phyloP scores from a whole-genome alignment of 2,329 filamentous ascomycete genomes.

The Nectriaceae sp. region DNA sequence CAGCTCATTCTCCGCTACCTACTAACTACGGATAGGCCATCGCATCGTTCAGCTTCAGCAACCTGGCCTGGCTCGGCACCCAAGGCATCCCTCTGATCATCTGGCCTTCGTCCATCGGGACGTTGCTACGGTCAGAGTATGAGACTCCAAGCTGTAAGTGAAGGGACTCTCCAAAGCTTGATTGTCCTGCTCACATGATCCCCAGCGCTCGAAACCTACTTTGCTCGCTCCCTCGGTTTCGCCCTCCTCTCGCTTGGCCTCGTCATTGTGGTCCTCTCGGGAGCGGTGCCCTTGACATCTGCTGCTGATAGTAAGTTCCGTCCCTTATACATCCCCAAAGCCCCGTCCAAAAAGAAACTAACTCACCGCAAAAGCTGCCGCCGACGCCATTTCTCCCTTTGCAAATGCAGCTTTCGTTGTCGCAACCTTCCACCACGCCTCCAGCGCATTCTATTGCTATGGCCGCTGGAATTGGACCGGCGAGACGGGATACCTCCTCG shows the following conservation, averaged over 20 bases:
- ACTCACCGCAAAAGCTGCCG: conserved; percentile 19
- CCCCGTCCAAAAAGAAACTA: conserved; percentile 6
- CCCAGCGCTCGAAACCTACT: conserved; percentile 65
- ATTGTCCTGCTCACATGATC: not conserved
- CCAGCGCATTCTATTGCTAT: conserved; percentile 68
- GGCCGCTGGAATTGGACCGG: conserved; percentile 60
- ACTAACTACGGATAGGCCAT: conserved; percentile 50
- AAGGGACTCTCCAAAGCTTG: not conserved
- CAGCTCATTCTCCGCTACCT: not conserved
- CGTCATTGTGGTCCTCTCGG: conserved; percentile 68
- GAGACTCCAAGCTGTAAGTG: conserved; percentile 32
- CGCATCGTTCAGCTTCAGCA: conserved; percentile 52
- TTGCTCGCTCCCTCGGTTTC: conserved; percentile 70
- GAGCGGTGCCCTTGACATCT: conserved; percentile 66
- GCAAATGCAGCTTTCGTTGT: conserved; percentile 67
- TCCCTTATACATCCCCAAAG: not conserved
- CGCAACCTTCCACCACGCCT: conserved; percentile 66
- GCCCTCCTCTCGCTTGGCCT: conserved; percentile 65
- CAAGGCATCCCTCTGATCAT: conserved; percentile 50
- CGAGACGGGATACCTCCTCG: conserved; percentile 61
- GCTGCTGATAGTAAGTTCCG: conserved; percentile 38
- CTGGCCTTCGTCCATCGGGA: conserved; percentile 50
- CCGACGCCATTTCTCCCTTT: conserved; percentile 58
- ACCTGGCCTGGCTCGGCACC: conserved; percentile 51
- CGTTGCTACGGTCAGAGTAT: conserved; percentile 41